Evolutionary conservation across 2,329 filamentous ascomycete species (phyloP).

Genomic region (Neofusicoccum parvum): DNA sequence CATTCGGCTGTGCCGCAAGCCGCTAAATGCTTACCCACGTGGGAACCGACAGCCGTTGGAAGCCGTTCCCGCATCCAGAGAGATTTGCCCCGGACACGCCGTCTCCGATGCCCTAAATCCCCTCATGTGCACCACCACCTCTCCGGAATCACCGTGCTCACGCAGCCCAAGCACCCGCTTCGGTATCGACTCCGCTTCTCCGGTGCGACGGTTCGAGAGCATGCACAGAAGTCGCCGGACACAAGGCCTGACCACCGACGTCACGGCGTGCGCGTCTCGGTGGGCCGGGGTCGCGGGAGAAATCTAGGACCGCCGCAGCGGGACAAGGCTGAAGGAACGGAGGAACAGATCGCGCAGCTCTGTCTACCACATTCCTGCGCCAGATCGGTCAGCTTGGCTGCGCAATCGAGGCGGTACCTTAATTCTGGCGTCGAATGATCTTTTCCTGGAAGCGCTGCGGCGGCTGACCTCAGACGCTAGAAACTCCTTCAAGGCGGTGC

Average conservation of each 20-base stretch:
- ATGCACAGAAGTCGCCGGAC: background rate
- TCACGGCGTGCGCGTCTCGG: background rate
- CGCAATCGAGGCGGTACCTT: constrained; percentile 18
- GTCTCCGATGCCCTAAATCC: constrained; percentile 8
- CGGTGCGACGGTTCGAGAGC: background rate
- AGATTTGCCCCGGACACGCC: constrained; percentile 18
- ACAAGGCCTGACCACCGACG: background rate
- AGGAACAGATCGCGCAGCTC: background rate
- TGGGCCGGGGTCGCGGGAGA: background rate
- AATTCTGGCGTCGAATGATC: constrained; percentile 12
- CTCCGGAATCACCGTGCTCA: background rate
- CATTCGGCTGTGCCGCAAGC: constrained; percentile 19
- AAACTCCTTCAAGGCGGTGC: background rate
- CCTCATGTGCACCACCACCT: background rate
- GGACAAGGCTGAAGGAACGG: constrained; percentile 15
- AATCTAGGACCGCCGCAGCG: constrained; percentile 11
- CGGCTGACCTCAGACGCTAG: constrained; percentile 15
- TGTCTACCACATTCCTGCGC: background rate
- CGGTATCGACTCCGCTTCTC: background rate
- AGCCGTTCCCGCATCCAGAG: constrained; percentile 9
- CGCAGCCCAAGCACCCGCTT: background rate
- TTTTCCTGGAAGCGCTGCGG: constrained; percentile 19
- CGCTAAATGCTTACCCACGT: constrained; percentile 20
- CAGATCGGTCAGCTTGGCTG: constrained; percentile 8
- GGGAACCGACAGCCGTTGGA: constrained; percentile 7